A percentile compares a stretch with the other conserved stretches of the same genome.
These are phyloP conservation scores for Pulveroboletus ravenelii DNA, from an alignment of 768 basidiomycete genomes.

Conservation along the genomic window DNA sequence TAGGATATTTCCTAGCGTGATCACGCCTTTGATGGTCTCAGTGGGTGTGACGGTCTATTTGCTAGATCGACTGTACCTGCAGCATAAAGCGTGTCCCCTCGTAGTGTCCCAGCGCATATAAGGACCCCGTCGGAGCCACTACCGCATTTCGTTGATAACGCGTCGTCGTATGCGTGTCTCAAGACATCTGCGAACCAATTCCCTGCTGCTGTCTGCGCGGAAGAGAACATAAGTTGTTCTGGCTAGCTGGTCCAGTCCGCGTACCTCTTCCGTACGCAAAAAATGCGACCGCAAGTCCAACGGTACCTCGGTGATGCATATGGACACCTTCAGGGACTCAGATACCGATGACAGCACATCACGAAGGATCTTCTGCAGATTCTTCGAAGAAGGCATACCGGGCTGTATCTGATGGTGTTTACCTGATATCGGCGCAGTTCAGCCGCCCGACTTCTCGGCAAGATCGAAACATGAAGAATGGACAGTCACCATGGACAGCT, in stretches of 20 bases:
- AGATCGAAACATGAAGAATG: background rate
- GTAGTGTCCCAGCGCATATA: conserved; percentile 76
- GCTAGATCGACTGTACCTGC: conserved; percentile 47
- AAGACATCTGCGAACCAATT: conserved; percentile 88
- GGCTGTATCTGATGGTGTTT: conserved; percentile 62
- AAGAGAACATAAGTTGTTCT: background rate
- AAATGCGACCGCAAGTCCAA: conserved; percentile 73
- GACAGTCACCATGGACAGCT: conserved; percentile 49
- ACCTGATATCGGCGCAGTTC: conserved; percentile 37
- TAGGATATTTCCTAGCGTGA: conserved; percentile 82
- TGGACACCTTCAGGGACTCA: conserved; percentile 64
- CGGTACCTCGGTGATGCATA: conserved; percentile 62
- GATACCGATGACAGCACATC: conserved; percentile 65
- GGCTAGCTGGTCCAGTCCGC: background rate
- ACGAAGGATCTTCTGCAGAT: conserved; percentile 55
- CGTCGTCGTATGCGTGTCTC: conserved; percentile 77
- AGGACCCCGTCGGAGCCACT: conserved; percentile 77
- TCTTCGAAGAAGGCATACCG: conserved; percentile 48
- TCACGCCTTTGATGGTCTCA: conserved; percentile 42
- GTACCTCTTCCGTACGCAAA: conserved; percentile 70
- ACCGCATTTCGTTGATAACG: conserved; percentile 49
- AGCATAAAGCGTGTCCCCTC: conserved; percentile 82
- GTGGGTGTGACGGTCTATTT: background rate
- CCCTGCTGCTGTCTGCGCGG: conserved; percentile 53
- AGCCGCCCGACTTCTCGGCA: background rate